Evolutionary conservation across 495 filamentous ascomycete genomes (phyloP).

Genomic region (Tuber melanosporum): DNA sequence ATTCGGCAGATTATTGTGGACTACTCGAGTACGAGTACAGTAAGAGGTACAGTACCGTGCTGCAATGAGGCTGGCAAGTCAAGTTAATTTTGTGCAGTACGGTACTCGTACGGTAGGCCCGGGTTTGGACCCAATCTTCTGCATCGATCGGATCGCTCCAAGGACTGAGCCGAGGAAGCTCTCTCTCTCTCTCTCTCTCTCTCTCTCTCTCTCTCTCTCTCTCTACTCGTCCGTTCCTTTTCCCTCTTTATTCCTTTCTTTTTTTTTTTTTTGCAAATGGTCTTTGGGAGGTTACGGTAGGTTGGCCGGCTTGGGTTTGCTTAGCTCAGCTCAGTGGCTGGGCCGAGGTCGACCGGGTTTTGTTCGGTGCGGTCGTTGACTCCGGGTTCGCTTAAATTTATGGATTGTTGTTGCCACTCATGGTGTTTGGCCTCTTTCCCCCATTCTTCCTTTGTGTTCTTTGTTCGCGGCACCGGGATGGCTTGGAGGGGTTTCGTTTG

Average conservation of each 20-base stretch:
- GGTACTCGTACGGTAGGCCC: background rate
- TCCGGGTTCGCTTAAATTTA: background rate
- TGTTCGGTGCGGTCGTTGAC: background rate
- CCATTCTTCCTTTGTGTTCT: background rate
- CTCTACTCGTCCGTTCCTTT: no score
- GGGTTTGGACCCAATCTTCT: background rate
- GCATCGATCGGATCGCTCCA: background rate
- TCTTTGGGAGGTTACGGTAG: background rate
- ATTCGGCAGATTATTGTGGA: background rate
- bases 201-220: no score
- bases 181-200: background rate
- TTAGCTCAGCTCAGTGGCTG: background rate
- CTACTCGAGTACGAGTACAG: background rate
- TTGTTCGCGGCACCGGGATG: background rate
- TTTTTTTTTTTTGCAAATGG: no score
- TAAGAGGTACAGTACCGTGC: background rate
- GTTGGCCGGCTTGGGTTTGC: background rate
- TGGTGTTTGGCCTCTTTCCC: background rate
- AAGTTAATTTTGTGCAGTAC: background rate
- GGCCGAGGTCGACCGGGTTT: background rate
- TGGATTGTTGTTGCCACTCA: background rate
- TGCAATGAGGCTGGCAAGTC: background rate
- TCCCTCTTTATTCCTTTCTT: no score
- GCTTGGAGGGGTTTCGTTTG: background rate
- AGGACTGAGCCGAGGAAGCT: background rate